These are phyloP conservation scores for Penstemon newberryi DNA, from an alignment of 257 asterid genomes.

Conservation along the genomic window DNA sequence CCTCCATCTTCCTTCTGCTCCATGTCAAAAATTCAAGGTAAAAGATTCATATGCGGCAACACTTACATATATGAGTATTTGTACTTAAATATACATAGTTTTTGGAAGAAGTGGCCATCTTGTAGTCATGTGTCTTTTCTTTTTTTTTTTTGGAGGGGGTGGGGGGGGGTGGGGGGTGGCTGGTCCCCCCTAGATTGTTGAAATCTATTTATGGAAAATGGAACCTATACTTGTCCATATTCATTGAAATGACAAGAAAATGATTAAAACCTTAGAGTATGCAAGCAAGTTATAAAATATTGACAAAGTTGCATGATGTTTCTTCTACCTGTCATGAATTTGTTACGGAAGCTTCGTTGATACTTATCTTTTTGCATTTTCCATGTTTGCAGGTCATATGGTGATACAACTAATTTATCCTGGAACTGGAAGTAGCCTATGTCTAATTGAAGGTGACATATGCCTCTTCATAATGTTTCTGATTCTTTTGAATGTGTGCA, in stretches of 20 bases:
- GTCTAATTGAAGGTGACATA: conserved; percentile 42
- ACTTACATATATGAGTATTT: conserved; percentile 16
- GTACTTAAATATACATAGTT: conserved; percentile 18
- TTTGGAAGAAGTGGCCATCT: conserved; percentile 22
- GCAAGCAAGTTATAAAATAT: not conserved
- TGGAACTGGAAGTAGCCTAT: conserved; percentile 43
- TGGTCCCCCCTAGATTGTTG: not conserved
- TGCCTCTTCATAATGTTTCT: conserved; percentile 3
- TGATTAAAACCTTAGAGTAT: not conserved
- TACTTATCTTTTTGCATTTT: conserved; percentile 8
- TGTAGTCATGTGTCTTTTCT: too few species aligned
- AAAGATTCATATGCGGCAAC: conserved; percentile 26
- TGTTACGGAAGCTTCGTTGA: conserved; percentile 10
- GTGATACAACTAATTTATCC: conserved; percentile 45
- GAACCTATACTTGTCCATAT: not conserved
- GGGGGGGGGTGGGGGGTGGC: too few species aligned
- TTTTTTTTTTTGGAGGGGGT: too few species aligned
- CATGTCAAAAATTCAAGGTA: conserved; percentile 67
- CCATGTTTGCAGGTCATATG: conserved; percentile 44
- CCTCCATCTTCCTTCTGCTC: conserved; percentile 56
- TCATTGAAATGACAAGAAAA: not conserved
- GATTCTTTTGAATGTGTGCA: conserved; percentile 13
- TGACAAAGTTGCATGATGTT: conserved; percentile 2
- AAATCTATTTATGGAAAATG: not conserved
- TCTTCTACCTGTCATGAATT: conserved; percentile 1